phyloP scores from a whole-genome alignment of 805 yeast species.

The Kodamaea lidongshanica region DNA sequence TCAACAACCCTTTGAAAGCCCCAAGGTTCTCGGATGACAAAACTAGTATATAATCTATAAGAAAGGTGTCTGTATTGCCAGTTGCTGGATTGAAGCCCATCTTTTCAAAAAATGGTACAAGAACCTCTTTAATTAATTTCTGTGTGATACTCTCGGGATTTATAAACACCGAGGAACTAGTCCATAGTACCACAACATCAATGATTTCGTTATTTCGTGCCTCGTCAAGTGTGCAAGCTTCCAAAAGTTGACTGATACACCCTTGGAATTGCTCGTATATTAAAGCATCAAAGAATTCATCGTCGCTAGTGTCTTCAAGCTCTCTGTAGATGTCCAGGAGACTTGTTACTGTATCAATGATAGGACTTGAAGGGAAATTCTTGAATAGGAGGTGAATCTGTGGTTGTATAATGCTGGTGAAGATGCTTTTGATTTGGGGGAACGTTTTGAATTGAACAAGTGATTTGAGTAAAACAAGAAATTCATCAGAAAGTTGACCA shows the following conservation, averaged over 20 bases:
- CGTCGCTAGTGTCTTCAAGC: conserved; percentile 1
- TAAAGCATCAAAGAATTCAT: conserved; percentile 17
- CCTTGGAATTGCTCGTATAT: conserved; percentile 9
- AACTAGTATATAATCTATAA: conserved; percentile 18
- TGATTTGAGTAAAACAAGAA: too few species aligned
- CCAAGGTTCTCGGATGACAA: conserved; percentile 9
- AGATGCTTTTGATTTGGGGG: too few species aligned
- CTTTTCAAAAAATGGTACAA: conserved; percentile 15
- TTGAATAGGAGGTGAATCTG: too few species aligned
- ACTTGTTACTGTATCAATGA: too few species aligned
- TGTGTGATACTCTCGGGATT: conserved; percentile 10
- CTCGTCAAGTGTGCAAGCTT: conserved; percentile 2
- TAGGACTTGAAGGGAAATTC: too few species aligned
- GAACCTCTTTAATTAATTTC: conserved; percentile 13
- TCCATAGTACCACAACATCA: conserved; percentile 13
- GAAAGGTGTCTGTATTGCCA: conserved; percentile 6
- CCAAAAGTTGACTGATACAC: background rate
- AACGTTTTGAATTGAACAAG: too few species aligned
- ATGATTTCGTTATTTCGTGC: conserved; percentile 8
- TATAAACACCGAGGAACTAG: conserved; percentile 12
- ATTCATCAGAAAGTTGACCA: too few species aligned
- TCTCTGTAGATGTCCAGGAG: conserved; percentile 11
- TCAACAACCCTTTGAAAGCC: conserved; percentile 6
- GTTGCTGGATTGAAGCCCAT: conserved; percentile 15
- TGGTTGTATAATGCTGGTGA: too few species aligned